Percentiles rank a stretch among this genome's conserved stretches.
Evolutionary conservation across 164 flowering plant genomes (phyloP).

Genomic region (Echeveria elegans): DNA sequence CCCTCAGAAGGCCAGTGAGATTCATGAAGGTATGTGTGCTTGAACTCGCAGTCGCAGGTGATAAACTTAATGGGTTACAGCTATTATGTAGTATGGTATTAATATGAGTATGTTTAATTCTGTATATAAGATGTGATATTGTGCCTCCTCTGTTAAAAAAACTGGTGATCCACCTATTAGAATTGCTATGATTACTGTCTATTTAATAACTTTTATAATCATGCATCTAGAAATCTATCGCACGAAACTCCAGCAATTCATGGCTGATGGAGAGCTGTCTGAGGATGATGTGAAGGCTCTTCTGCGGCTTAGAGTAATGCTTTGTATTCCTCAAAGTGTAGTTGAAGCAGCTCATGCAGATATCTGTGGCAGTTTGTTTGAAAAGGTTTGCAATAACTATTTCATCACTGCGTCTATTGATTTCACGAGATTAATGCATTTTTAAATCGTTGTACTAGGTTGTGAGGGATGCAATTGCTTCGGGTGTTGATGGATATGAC

Average conservation of each 20-base stretch:
- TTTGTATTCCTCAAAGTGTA: constrained; percentile 83
- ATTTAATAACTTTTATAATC: neutral
- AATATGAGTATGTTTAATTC: neutral
- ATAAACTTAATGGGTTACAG: no score
- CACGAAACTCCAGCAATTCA: constrained; percentile 76
- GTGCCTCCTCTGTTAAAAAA: neutral
- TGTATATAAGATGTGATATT: neutral
- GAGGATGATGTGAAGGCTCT: constrained; percentile 70
- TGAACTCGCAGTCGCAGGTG: neutral
- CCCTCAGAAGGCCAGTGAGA: constrained; percentile 73
- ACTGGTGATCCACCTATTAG: neutral
- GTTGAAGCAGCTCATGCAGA: constrained; percentile 90
- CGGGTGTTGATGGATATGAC: constrained; percentile 89
- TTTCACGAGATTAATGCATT: neutral
- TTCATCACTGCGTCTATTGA: neutral
- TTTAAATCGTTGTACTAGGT: constrained; percentile 32
- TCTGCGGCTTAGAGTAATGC: constrained; percentile 69
- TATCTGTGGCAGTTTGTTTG: constrained; percentile 90
- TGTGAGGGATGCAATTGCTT: constrained; percentile 72
- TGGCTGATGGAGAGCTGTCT: constrained; percentile 71
- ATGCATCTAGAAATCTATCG: constrained; percentile 68
- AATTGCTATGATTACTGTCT: neutral
- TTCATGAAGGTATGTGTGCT: constrained; percentile 75
- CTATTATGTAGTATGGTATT: neutral
- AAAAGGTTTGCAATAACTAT: constrained; percentile 51